Evolutionary conservation across 352 stramenopile species (phyloP), one percentile per base, ranked within the genome.

Genomic region (Globisporangium yorkense): DNA sequence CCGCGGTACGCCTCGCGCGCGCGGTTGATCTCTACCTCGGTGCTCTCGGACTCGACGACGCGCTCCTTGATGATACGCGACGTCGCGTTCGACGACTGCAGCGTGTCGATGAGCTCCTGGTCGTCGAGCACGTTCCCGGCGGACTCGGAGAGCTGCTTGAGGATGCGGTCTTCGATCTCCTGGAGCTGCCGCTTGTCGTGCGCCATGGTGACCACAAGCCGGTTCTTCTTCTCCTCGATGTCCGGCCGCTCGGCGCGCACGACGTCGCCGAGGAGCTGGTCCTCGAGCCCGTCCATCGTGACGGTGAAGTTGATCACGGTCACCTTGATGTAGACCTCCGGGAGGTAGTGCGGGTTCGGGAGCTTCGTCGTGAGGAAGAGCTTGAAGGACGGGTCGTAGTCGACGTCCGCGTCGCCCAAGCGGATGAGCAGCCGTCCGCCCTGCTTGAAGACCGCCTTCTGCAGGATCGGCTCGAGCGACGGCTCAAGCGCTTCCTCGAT

Each of bases 281-380:
- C 88, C 50, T 97, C 92, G 13, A 98, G 63, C 0, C 93, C 93
- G 20, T 96, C 84, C 83, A 97, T 96, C 16, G 93, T 98, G 48
- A 98, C 90, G 1, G 92, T 98, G 63, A 98, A 98, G 69, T 98
- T 98, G 70, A 98, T 98, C 12, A 98, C 78, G 3, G 92, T 98
- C 44, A 98, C 92, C 66, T 98, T 98, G 66, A 98, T 98, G 75
- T 95, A 98, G 5, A 98, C 85, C 35, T 98, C 93, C 0, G 93
- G 93, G 8, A 98, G 67, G 59, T 98, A 98, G 68, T 98, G 92
- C 8, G 92, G 92, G 57, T 98, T 98, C 6, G 92, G 80, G 20
- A 97, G 70, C 63, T 98, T 98, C 0, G 92, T 98, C 0, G 93
- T 97, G 43, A 98, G 71, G 57, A 92, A 97, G 15, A 98, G 67